Evolutionary conservation across 352 stramenopile genomes (phyloP), one percentile per base, ranked within the genome.

Genomic region (Phytopythium kandeliae): DNA sequence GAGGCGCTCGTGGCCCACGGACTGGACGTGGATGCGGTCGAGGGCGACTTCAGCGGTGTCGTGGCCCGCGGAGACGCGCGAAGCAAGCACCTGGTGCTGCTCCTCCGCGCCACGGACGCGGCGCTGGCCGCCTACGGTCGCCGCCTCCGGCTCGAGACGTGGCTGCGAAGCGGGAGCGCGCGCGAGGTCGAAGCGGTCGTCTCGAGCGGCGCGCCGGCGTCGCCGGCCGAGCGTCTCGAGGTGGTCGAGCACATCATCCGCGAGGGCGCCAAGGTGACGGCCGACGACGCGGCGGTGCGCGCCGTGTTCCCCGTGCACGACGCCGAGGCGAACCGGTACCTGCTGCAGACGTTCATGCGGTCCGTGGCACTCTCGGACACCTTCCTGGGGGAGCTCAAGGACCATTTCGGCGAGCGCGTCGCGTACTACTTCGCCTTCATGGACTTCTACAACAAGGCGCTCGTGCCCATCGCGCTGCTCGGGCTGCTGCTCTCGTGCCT

Each of bases 371-470:
- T 89, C 9, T 84, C 79, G 17, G 59, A 78, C 31, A 63, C 55
- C 33, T 91, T 89, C 37, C 52, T 87, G 10, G 49, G 46, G 22
- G 79, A 86, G 47, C 63, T 90, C 46, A 83, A 71, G 56, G 76
- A 71, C 45, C 77, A 93, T 48, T 93, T 93, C 64, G 82, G 82
- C 30, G 82, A 91, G 57, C 90, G 89, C 50, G 79, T 93, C 17
- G 79, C 79, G 19, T 93, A 87, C 57, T 93, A 93, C 51, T 93
- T 93, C 37, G 78, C 78, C 11, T 93, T 90, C 55, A 85, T 87
- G 57, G 78, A 90, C 65, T 89, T 83, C 43, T 93, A 93, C 78
- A 93, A 91, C 63, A 93, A 89, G 55, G 61, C 77, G 41, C 59
- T 93, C 26, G 55, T 88, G 11, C 82, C 79, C n/a, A 84, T 93